Evolutionary conservation across 352 stramenopile species (phyloP).

Genomic region (Pythium phragmitis): DNA sequence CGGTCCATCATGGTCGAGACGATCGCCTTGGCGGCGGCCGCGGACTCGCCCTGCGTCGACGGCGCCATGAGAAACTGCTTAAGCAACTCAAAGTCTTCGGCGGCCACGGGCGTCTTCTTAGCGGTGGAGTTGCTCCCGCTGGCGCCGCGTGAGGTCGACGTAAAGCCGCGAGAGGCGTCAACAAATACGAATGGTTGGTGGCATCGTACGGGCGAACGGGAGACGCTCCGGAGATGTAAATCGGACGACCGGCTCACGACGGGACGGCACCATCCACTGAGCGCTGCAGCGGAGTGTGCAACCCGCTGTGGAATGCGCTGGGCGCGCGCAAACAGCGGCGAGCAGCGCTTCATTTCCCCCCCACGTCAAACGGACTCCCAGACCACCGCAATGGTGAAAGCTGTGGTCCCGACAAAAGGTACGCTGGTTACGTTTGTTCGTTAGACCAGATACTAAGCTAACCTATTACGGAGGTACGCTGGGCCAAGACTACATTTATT

Average conservation of each 20-base stretch:
- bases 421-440: neutral
- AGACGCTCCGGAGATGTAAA: neutral
- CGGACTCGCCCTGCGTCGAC: constrained; percentile 29
- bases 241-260: neutral
- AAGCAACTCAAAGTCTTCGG: constrained; percentile 58
- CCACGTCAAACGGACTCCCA: neutral
- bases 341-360: constrained; percentile 18
- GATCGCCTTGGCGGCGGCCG: constrained; percentile 41
- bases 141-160: constrained; percentile 3
- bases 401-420: constrained; percentile 11
- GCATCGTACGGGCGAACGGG: neutral
- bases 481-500: neutral
- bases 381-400: constrained; percentile 26
- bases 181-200: neutral
- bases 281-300: neutral
- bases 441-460: neutral
- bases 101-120: constrained; percentile 28
- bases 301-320: constrained; percentile 9
- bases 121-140: neutral
- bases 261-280: neutral
- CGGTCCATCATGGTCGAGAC: constrained; percentile 49
- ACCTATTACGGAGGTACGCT: neutral
- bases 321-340: constrained; percentile 17
- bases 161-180: constrained; percentile 1
- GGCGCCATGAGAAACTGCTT: constrained; percentile 63